Evolutionary conservation across 2,329 filamentous ascomycete genomes (phyloP).

Genomic region (Bipolaris zeicola): DNA sequence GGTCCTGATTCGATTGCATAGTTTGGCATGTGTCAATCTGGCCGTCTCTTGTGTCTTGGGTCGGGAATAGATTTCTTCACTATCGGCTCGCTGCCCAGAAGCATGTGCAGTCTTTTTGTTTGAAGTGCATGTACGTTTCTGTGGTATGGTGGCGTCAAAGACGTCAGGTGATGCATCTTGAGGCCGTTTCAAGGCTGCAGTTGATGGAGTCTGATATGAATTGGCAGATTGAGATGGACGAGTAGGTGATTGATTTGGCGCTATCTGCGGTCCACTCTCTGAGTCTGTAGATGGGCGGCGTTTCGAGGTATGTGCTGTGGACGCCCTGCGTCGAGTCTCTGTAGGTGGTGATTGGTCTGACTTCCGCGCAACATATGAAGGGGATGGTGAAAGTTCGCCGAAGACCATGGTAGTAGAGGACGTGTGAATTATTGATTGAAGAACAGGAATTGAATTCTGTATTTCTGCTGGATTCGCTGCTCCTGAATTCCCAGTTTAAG

Average conservation of each 20-base stretch:
- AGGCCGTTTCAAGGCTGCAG: too few species aligned
- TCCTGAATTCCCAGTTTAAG: background rate
- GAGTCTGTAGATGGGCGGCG: background rate
- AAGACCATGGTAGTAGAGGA: background rate
- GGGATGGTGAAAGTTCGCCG: background rate
- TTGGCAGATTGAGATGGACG: too few species aligned
- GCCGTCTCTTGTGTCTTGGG: background rate
- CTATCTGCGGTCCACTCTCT: background rate
- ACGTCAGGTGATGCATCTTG: too few species aligned
- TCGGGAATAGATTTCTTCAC: background rate
- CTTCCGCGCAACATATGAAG: background rate
- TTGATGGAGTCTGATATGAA: too few species aligned
- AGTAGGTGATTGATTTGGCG: background rate
- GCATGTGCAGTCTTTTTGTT: background rate
- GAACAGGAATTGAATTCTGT: background rate
- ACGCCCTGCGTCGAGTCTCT: background rate
- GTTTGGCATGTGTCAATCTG: conserved; percentile 1
- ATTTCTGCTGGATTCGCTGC: background rate
- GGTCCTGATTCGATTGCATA: conserved; percentile 1
- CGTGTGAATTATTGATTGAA: background rate
- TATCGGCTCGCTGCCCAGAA: background rate
- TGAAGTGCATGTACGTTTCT: too few species aligned
- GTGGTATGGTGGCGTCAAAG: too few species aligned
- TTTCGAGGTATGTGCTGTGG: background rate
- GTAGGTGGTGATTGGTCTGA: too few species aligned